phyloP scores from a whole-genome alignment of 495 filamentous ascomycete genomes.

The Tuber microsphaerosporum region DNA sequence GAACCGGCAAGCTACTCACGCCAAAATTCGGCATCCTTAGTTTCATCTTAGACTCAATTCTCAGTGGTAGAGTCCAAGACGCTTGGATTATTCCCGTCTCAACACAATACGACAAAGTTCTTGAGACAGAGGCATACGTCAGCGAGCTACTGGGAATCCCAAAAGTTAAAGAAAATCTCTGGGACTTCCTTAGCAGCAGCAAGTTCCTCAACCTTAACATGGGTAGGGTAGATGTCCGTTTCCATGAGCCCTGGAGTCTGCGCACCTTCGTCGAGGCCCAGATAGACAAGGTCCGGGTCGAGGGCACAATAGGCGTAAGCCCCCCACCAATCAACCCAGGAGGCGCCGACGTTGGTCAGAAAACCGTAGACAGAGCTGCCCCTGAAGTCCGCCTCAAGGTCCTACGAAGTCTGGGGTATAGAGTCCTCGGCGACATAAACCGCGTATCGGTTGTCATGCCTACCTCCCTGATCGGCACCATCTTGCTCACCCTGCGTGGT shows the following conservation, averaged over 20 bases:
- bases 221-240: constrained; percentile 87
- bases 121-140: constrained; percentile 95
- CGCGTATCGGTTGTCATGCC: constrained; percentile 96
- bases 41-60: constrained; percentile 81
- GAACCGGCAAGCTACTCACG: constrained; percentile 85
- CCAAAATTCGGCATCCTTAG: constrained; percentile 95
- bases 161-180: constrained; percentile 87
- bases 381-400: constrained; percentile 51
- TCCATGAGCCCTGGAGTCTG: constrained; percentile 91
- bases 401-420: constrained; percentile 78
- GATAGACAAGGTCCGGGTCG: constrained; percentile 46
- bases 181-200: constrained; percentile 78
- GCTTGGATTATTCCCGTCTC: constrained; percentile 89
- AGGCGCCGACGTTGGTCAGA: constrained; percentile 12
- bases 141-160: constrained; percentile 87
- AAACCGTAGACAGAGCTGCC: constrained; percentile 44
- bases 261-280: constrained; percentile 71
- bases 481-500: constrained; percentile 82
- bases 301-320: constrained; percentile 11
- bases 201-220: constrained; percentile 81
- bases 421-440: constrained; percentile 89
- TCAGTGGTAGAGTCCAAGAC: constrained; percentile 83
- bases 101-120: constrained; percentile 97
- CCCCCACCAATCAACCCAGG: constrained; percentile 11
- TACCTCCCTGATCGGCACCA: constrained; percentile 87